phyloP scores from a whole-genome alignment of 2,329 filamentous ascomycete genomes.

The Pestalotiopsis sp. region DNA sequence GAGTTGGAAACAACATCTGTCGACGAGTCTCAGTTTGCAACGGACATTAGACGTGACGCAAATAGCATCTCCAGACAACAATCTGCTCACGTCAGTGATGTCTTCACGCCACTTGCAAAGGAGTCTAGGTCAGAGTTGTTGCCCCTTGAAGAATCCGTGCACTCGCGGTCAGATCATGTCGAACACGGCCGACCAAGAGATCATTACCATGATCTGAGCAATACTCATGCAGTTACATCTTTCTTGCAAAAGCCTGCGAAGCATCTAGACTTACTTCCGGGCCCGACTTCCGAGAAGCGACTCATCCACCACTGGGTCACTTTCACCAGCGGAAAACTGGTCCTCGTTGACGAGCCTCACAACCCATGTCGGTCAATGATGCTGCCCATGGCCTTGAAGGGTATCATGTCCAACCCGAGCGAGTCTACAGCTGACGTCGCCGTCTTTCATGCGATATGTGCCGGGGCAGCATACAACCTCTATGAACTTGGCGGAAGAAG shows the following conservation, averaged over 20 bases:
- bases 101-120: background rate
- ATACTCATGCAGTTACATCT: background rate
- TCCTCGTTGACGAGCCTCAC: slow-evolving; percentile 25
- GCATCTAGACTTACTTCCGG: slow-evolving; percentile 22
- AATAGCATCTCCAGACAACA: background rate
- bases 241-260: slow-evolving; percentile 9
- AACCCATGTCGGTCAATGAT: slow-evolving; percentile 28
- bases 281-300: slow-evolving; percentile 22
- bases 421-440: slow-evolving; percentile 24
- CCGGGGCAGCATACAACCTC: slow-evolving; percentile 41
- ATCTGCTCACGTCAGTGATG: background rate
- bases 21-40: background rate
- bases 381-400: slow-evolving; percentile 27
- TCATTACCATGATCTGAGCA: background rate
- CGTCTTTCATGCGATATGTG: slow-evolving; percentile 31
- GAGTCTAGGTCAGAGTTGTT: background rate
- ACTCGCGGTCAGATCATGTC: background rate
- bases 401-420: slow-evolving; percentile 19
- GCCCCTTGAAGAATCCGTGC: background rate
- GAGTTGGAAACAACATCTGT: background rate
- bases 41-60: background rate
- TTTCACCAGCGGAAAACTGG: slow-evolving; percentile 27
- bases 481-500: slow-evolving; percentile 38
- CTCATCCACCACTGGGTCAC: slow-evolving; percentile 30
- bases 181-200: background rate